These are phyloP conservation scores for Aspergillus intermedius DNA, from an alignment of 2,329 filamentous ascomycete species.

Conservation along the genomic window DNA sequence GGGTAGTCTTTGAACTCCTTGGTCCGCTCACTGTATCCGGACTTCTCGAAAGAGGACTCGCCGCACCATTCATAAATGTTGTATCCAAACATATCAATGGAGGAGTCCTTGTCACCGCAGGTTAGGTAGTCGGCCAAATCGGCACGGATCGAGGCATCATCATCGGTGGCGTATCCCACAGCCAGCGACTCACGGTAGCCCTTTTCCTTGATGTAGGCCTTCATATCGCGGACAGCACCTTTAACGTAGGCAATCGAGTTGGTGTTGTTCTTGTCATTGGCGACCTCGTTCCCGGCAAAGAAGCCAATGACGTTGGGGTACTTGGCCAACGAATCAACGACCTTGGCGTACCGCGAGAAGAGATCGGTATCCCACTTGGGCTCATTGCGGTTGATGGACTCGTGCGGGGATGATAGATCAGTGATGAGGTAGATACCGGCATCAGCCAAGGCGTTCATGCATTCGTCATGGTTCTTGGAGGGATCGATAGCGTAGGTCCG, in stretches of 20 bases:
- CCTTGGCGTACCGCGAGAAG: slow-evolving; percentile 72
- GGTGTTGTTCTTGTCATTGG: slow-evolving; percentile 84
- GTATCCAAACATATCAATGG: slow-evolving; percentile 98
- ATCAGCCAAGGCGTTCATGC: slow-evolving; percentile 75
- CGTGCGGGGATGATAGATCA: slow-evolving; percentile 73
- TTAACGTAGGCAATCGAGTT: slow-evolving; percentile 90
- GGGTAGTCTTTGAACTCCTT: slow-evolving; percentile 83
- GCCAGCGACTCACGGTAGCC: slow-evolving; percentile 65
- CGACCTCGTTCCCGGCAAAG: slow-evolving; percentile 97
- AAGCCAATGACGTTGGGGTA: slow-evolving; percentile 94
- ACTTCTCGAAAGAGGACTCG: slow-evolving; percentile 65
- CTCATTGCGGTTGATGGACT: slow-evolving; percentile 77
- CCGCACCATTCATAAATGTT: slow-evolving; percentile 99
- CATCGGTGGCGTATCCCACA: slow-evolving; percentile 94
- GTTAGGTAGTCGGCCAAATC: slow-evolving; percentile 90
- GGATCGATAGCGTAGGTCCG: slow-evolving; percentile 93
- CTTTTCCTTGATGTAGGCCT: slow-evolving; percentile 81
- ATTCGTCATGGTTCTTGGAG: slow-evolving; percentile 65
- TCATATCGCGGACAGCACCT: slow-evolving; percentile 92
- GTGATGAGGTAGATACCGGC: slow-evolving; percentile 93
- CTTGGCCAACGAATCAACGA: slow-evolving; percentile 72
- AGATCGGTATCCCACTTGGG: slow-evolving; percentile 74
- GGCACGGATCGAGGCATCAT: slow-evolving; percentile 74
- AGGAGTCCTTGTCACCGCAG: slow-evolving; percentile 60
- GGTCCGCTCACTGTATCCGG: slow-evolving; percentile 76